Conservation (phyloP, 805 yeast species). For the Isabelozyma heimii region DNA sequence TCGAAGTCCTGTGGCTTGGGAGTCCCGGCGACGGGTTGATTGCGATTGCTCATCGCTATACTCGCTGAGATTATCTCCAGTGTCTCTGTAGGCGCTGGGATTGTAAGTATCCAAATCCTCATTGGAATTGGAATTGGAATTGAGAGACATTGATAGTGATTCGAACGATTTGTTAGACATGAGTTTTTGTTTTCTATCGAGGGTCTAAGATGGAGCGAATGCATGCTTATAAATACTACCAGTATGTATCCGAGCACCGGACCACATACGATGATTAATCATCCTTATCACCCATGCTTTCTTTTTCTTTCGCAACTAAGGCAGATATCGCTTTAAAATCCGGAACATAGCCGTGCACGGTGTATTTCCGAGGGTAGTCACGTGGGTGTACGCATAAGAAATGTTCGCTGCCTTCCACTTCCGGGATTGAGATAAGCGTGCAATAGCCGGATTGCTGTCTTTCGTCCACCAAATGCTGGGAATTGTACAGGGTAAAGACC, state of each 20-base stretch:
- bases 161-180: not conserved
- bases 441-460: no score
- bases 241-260: not conserved
- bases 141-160: not conserved
- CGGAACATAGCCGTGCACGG: not conserved
- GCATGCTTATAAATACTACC: not conserved
- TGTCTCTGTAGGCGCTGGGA: not conserved
- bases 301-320: not conserved
- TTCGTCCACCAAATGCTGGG: no score
- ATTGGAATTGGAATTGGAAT: not conserved
- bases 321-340: not conserved
- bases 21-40: conserved; percentile 1
- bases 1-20: conserved; percentile 8
- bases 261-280: not conserved
- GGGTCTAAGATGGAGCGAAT: not conserved
- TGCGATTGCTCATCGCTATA: conserved; percentile 48
- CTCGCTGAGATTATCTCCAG: not conserved
- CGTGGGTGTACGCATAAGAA: not conserved
- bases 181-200: not conserved
- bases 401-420: no score
- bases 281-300: not conserved
- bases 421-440: no score
- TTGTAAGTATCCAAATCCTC: not conserved
- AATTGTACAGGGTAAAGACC: no score
- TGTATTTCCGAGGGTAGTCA: not conserved